phyloP scores from a whole-genome alignment of 108 stramenopile species.

The Aurantiochytrium sp. region DNA sequence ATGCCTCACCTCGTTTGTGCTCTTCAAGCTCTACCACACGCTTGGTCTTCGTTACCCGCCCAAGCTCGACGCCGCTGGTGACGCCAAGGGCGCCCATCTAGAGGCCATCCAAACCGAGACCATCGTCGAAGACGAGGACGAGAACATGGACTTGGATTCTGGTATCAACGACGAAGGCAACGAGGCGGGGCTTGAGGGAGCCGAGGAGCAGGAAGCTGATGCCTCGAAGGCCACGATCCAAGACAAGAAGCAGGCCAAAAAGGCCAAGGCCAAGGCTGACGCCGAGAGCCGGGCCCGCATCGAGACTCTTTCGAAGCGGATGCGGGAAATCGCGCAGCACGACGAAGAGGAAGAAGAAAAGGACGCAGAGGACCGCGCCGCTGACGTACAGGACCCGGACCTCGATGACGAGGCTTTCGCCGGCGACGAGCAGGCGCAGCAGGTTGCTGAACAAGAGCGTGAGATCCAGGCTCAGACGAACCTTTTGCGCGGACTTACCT shows the following conservation, averaged over 20 bases:
- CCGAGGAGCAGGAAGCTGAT: no score
- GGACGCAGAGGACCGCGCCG: not conserved
- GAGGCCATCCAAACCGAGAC: not conserved
- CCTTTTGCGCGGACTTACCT: slow-evolving; percentile 59
- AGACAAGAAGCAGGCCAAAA: not conserved
- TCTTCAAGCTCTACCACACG: slow-evolving; percentile 86
- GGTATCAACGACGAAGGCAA: not conserved
- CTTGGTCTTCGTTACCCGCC: slow-evolving; percentile 80
- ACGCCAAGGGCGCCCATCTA: not conserved
- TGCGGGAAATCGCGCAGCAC: not conserved
- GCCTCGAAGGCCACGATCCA: no score
- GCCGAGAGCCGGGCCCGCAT: not conserved
- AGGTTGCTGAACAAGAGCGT: not conserved
- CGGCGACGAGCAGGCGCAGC: slow-evolving; percentile 25
- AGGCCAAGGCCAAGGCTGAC: not conserved
- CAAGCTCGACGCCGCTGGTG: not conserved
- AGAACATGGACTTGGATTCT: slow-evolving; percentile 52
- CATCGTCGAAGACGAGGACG: slow-evolving; percentile 13
- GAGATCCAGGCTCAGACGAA: not conserved
- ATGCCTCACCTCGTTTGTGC: slow-evolving; percentile 77
- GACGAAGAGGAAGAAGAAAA: not conserved
- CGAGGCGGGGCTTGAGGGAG: no score
- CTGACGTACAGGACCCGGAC: not conserved
- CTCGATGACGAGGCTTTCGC: slow-evolving; percentile 48
- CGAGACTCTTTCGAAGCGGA: not conserved